Conservation (phyloP, 331 rosid genomes). For the Phaseolus coccineus region DNA sequence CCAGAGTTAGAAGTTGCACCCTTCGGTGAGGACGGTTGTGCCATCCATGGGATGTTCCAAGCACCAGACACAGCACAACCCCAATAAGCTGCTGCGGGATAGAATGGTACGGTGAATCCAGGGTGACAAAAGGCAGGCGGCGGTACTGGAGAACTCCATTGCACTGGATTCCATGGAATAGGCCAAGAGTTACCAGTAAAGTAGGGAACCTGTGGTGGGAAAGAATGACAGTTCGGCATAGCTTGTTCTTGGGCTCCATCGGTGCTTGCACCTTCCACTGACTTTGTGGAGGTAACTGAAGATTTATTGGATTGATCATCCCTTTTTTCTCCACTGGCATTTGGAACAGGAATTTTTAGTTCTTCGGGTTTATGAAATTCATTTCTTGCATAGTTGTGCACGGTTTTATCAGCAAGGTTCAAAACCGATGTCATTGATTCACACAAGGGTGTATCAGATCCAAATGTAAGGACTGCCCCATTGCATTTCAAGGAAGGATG, state of each 20-base stretch:
- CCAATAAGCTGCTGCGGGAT: constrained; percentile 80
- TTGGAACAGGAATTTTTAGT: constrained; percentile 51
- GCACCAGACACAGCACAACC: constrained; percentile 70
- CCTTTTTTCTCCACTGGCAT: constrained; percentile 56
- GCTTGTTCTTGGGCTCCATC: constrained; percentile 62
- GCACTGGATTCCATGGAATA: constrained; percentile 75
- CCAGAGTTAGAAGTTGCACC: constrained; percentile 54
- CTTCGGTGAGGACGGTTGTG: constrained; percentile 57
- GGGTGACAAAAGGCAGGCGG: constrained; percentile 74
- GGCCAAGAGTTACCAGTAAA: constrained; percentile 81
- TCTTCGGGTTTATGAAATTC: constrained; percentile 68
- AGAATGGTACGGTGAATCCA: constrained; percentile 69
- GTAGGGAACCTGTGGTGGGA: constrained; percentile 65
- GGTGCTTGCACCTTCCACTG: constrained; percentile 54
- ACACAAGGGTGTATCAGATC: constrained; percentile 68
- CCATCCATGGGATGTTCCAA: constrained; percentile 76
- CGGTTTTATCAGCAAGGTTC: constrained; percentile 48
- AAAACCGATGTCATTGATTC: constrained; percentile 75
- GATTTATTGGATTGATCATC: constrained; percentile 58
- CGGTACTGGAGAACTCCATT: constrained; percentile 71
- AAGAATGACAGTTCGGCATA: constrained; percentile 54
- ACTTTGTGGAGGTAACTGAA: constrained; percentile 53
- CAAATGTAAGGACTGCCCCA: constrained; percentile 69
- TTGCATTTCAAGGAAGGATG: constrained; percentile 63
- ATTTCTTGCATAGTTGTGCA: constrained; percentile 53